Percentiles rank a stretch among this genome's conserved stretches.
Conservation (phyloP, 352 stramenopile species). For the Globisporangium rhizosaccharum region DNA sequence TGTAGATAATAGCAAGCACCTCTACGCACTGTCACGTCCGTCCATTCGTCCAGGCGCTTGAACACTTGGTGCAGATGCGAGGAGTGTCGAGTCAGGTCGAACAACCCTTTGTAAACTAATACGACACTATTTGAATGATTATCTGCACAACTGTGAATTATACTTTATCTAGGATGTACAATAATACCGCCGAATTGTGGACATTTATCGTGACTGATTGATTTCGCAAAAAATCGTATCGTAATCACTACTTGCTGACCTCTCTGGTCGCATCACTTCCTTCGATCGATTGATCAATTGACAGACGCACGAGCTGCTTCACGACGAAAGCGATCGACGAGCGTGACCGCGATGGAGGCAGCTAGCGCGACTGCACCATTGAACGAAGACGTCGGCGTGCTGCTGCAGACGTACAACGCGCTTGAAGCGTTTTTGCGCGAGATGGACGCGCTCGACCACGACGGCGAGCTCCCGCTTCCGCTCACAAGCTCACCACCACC, state of each 20-base stretch:
- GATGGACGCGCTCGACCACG: slow-evolving; percentile 6
- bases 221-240: too few species aligned
- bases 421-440: slow-evolving; percentile 13
- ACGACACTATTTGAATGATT: too few species aligned
- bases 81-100: too few species aligned
- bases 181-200: too few species aligned
- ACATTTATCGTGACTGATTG: too few species aligned
- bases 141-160: too few species aligned
- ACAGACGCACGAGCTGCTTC: too few species aligned
- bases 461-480: neutral
- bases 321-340: neutral
- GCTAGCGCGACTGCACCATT: neutral
- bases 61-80: too few species aligned
- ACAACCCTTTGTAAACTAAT: too few species aligned
- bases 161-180: too few species aligned
- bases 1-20: slow-evolving; percentile 1
- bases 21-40: neutral
- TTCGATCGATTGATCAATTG: neutral
- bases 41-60: neutral
- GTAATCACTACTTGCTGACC: too few species aligned
- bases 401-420: slow-evolving; percentile 8
- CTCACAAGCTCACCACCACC: neutral
- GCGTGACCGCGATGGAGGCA: neutral
- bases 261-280: too few species aligned
- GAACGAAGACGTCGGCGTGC: slow-evolving; percentile 1